Base-by-base conservation (phyloP, 108 stramenopile genomes). In the Pseudonitzschia delicatissima region DNA sequence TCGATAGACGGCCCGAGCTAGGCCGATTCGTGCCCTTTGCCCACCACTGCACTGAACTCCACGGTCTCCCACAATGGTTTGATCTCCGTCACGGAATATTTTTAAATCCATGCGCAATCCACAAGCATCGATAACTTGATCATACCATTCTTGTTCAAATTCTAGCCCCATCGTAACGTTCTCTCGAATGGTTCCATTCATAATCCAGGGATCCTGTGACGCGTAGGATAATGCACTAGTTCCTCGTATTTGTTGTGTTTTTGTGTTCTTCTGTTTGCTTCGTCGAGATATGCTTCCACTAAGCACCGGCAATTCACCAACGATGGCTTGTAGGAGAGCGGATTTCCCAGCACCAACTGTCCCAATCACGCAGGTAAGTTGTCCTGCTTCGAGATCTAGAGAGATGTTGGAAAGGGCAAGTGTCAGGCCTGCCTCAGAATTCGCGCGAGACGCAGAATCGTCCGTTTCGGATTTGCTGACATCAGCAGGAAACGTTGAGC, bases 1-100 rank as follows among this genome's bases (percentile, higher is more conserved):
- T 27, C 78, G 74, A 51, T 84, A 87, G 18, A 82, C 45, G 6
- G 81, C 86, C 25, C 87, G 76, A 0, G 94, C 94, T 48, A 95
- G 68, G 11, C 87, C 89, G 36, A 95, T 89, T 20, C 94, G 76
- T 8, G 96, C 94, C 26, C 90, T 79, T 81, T 99, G 98, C 0
- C 98, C 98, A 5, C 98, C 98, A 51, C 78, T 81, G 15, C 91
- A 72, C 50, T 97, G 94, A 2, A 98, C 94, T 9, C 97, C 97
- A 9, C 95, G 76, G 53, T 97, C 95, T 6, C 97, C 97, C 20
- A 97, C 87, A 21, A 94, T 82, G 5, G 97, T 95, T 13, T 67
- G 45, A 55, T 96, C 93, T 2, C 94, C 95, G 48, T 90, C 71
- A 7, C 77, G 81, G 15, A 93, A 70, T 17, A 84, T 70, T 26